Conservation (phyloP, 805 yeast genomes). For the Millerozyma acaciae region DNA sequence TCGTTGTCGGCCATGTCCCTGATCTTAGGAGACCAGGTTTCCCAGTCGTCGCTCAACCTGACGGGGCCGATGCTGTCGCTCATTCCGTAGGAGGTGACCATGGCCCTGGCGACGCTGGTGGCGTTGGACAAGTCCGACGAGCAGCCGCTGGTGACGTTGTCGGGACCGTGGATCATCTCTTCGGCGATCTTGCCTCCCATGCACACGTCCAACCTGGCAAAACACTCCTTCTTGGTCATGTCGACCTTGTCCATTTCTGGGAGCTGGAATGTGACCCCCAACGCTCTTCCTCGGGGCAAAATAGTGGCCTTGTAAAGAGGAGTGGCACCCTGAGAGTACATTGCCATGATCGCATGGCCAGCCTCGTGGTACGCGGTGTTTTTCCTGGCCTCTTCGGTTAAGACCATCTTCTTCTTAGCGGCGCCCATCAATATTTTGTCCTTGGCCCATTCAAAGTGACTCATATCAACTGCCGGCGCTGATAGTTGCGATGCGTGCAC, state of each 20-base stretch:
- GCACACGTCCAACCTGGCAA: constrained; percentile 90
- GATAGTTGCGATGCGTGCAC: constrained; percentile 91
- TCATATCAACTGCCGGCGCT: constrained; percentile 86
- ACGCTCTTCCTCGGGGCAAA: constrained; percentile 92
- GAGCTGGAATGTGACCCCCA: constrained; percentile 94
- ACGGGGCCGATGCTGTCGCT: constrained; percentile 91
- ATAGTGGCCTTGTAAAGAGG: constrained; percentile 96
- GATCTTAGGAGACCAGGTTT: constrained; percentile 85
- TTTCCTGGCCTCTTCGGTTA: constrained; percentile 89
- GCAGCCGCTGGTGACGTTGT: constrained; percentile 93
- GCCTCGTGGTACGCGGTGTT: constrained; percentile 99
- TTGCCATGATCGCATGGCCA: constrained; percentile 97
- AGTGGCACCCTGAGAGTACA: constrained; percentile 91
- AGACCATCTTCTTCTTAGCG: constrained; percentile 94
- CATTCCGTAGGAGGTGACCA: constrained; percentile 98
- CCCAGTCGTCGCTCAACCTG: constrained; percentile 86
- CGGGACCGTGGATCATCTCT: constrained; percentile 85
- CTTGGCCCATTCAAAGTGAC: constrained; percentile 97
- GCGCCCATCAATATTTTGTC: constrained; percentile 98
- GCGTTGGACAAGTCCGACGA: constrained; percentile 88
- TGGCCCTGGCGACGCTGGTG: constrained; percentile 88
- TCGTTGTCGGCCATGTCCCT: constrained; percentile 92
- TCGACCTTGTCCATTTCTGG: constrained; percentile 99
- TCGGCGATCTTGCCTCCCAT: constrained; percentile 99
- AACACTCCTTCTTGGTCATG: constrained; percentile 82